These are phyloP conservation scores for Streptanthus diversifolius DNA, from an alignment of 345 rosid species.

Conservation along the genomic window DNA sequence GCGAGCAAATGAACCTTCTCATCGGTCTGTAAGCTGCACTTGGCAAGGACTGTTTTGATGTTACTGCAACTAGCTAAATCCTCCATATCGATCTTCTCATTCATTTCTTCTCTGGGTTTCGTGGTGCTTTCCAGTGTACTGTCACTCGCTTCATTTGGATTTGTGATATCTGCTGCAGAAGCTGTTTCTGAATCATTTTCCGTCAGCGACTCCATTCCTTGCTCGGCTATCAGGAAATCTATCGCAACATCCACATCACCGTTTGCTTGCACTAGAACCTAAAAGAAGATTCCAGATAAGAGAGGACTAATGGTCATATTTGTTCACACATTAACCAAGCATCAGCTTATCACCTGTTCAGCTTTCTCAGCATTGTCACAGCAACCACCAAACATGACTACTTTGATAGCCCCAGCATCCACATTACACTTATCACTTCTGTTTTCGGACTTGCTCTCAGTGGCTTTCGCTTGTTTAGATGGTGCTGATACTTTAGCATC, in stretches of 20 bases:
- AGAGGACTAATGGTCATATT: not conserved
- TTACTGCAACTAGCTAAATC: constrained; percentile 36
- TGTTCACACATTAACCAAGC: not conserved
- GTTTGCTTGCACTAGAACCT: constrained; percentile 70
- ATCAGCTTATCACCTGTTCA: constrained; percentile 52
- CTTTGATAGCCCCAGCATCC: constrained; percentile 55
- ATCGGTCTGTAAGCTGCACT: constrained; percentile 37
- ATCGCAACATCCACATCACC: constrained; percentile 85
- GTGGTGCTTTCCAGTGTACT: constrained; percentile 28
- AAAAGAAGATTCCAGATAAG: constrained; percentile 12
- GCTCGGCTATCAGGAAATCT: constrained; percentile 75
- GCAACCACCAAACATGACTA: constrained; percentile 79
- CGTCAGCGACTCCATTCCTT: constrained; percentile 35
- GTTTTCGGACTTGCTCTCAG: constrained; percentile 45
- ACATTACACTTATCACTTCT: constrained; percentile 31
- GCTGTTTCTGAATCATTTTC: constrained; percentile 36
- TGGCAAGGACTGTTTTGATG: constrained; percentile 30
- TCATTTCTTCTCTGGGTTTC: constrained; percentile 38
- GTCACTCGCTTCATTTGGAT: not conserved
- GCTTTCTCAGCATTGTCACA: constrained; percentile 63
- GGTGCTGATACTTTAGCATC: constrained; percentile 79
- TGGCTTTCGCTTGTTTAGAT: constrained; percentile 59
- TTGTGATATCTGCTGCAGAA: constrained; percentile 27
- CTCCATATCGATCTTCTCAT: constrained; percentile 24
- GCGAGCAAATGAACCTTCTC: constrained; percentile 50